Base-by-base conservation (phyloP, 2,329 filamentous ascomycete genomes). In the Pseudogymnoascus sp. region DNA sequence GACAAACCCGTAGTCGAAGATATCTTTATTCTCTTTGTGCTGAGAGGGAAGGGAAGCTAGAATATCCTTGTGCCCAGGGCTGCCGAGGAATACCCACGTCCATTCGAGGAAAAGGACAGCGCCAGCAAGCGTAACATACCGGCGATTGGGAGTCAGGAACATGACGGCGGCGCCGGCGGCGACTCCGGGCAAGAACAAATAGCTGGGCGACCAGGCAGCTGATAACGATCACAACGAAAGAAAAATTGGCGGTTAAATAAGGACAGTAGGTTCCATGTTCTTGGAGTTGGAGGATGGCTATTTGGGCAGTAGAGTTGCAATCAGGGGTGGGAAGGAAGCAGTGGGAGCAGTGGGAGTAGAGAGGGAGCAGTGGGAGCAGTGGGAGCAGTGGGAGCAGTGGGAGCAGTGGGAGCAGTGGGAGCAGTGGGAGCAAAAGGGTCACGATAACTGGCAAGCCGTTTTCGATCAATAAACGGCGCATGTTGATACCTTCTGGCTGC, bases 1-100 rank as follows among this genome's bases (percentile, higher is more conserved):
- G 56, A 77, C 71, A 0, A 74, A 70, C 0, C 72, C 72, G 14
- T 74, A 77, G 66, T 78, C 74, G 66, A 77, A 72, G 2, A 68
- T 63, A 34, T 72, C 70, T 18, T 46, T 6, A 5, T 14, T 46
- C 21, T 3, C 21, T 25, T 46, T 25, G 8, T 46, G 42, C 9
- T n/a, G 11, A n/a, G 42, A 46, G 11, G 21, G 42, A 12, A 25
- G 12, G 5, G 42, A 46, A 1, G 21, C 12, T 25, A 46, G 12
- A 46, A 25, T 46, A 12, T 46, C 42, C 42, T 25, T 23, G 2
- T 25, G 42, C 42, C 42, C 21, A 7, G 67, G 67, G 59, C 67
- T 49, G 21, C 68, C 63, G 36, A 68, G 65, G 1, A 66, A 65
- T 60, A 66, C 63, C 68, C 68, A 69, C 16, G 63, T 63, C 68